Base-by-base conservation (phyloP, 2,329 filamentous ascomycete genomes). In the Fusarium palustre region DNA sequence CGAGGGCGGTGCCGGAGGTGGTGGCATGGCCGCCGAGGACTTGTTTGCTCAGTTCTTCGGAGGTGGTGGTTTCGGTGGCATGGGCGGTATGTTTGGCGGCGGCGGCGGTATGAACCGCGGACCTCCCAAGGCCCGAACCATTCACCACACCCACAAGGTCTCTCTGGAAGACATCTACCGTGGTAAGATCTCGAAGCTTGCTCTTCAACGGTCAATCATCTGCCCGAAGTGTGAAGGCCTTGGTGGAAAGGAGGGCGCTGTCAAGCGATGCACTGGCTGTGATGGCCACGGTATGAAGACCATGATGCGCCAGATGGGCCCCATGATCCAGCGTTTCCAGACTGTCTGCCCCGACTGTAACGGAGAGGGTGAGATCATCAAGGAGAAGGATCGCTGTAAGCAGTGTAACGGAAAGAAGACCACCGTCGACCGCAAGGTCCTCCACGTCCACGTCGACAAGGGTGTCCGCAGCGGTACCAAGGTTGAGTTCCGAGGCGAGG, bases 231-330 rank as follows among this genome's bases (percentile, higher is more conserved):
- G 96, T 81, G 91, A 96, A 63, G 96, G 96, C 69, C 90, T 94
- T 64, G 96, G 96, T 77, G 96, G 96, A 72, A 99, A 99, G 86
- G 95, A 98, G 71, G 96, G 96, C 70, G 93, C 96, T n/a, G 95
- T 98, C 71, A 95, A 94, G 85, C 92, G 92, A 76, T 99, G 96
- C 82, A 79, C 88, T 41, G 92, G 93, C 77, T 99, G 96, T 81
- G 93, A 97, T 76, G 96, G 96, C 72, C 89, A 92, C 70, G 96
- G 96, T 82, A 97, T 97, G 92, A 98, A 98, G 91, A 97, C 93
- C 41, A 98, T 99, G 95, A 97, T 99, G 96, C 92, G 97, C 79
- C 96, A 99, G 84, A 98, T 99, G 94, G 96, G 96, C 53, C 96
- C 96, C 64, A 99, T 99, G 96, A 98, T 99, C 75, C 97, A 99